Evolutionary conservation across 225 moss, liverwort and hornwort genomes (phyloP).

Genomic region (Marchantia paleacea): DNA sequence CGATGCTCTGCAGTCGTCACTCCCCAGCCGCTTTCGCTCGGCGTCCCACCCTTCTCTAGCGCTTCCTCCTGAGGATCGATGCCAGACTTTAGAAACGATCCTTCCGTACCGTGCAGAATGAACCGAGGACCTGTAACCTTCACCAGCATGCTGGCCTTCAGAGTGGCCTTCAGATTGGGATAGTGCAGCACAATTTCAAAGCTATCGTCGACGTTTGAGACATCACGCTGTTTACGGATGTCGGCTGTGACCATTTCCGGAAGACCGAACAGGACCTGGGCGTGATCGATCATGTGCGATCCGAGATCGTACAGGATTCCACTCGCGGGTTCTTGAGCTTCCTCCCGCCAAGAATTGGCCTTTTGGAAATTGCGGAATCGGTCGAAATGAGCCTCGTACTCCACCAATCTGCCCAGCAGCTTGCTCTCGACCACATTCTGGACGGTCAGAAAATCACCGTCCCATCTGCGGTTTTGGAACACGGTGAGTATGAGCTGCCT

Average conservation of each 20-base stretch:
- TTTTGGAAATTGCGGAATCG: slow-evolving; percentile 9
- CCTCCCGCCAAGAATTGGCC: slow-evolving; percentile 18
- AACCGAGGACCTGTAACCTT: slow-evolving; percentile 12
- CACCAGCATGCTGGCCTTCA: slow-evolving; percentile 18
- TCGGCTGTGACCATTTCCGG: slow-evolving; percentile 21
- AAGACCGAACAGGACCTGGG: slow-evolving; percentile 14
- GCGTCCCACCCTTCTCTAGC: slow-evolving; percentile 1
- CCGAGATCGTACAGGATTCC: slow-evolving; percentile 20
- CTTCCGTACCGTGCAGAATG: slow-evolving; percentile 17
- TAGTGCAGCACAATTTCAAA: slow-evolving; percentile 6
- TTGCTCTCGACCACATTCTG: slow-evolving; percentile 1
- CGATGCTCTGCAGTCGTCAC: background rate
- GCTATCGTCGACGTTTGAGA: slow-evolving; percentile 5
- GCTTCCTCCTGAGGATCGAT: slow-evolving; percentile 22
- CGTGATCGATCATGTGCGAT: slow-evolving; percentile 24
- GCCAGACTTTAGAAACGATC: slow-evolving; percentile 13
- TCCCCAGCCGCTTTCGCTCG: slow-evolving; percentile 5
- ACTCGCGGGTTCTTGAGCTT: slow-evolving; percentile 11
- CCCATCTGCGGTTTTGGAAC: slow-evolving; percentile 20
- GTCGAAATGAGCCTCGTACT: slow-evolving; percentile 22
- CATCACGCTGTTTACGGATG: slow-evolving; percentile 7
- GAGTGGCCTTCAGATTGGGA: slow-evolving; percentile 10
- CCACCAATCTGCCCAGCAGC: slow-evolving; percentile 6
- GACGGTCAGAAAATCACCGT: slow-evolving; percentile 23
- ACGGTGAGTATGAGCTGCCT: background rate